Conservation (phyloP, 2,329 filamentous ascomycete genomes). For the Oidium heveae region DNA sequence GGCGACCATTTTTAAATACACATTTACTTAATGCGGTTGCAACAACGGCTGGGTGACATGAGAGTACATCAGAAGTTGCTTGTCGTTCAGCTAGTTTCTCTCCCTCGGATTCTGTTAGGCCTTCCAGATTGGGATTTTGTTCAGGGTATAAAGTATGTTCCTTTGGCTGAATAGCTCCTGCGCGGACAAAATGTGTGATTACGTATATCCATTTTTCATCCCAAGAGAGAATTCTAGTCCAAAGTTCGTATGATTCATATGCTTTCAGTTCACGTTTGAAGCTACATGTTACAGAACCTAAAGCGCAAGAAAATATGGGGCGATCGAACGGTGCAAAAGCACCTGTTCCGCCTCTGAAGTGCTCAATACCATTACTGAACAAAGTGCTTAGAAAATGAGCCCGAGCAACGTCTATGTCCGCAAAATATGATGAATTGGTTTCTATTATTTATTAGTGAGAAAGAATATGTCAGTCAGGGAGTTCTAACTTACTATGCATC, state of each 20-base stretch:
- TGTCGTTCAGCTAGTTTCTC: constrained; percentile 15
- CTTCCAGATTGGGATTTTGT: constrained; percentile 14
- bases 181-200: constrained; percentile 46
- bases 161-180: constrained; percentile 28
- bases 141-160: constrained; percentile 15
- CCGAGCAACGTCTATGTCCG: constrained; percentile 46
- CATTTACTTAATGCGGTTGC: constrained; percentile 41
- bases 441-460: constrained; percentile 44
- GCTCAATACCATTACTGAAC: constrained; percentile 29
- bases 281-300: constrained; percentile 50
- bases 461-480: constrained; percentile 37
- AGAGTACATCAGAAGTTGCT: constrained; percentile 2
- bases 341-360: constrained; percentile 1
- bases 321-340: constrained; percentile 17
- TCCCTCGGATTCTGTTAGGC: constrained; percentile 17
- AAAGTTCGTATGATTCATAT: constrained; percentile 46
- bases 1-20: constrained; percentile 55
- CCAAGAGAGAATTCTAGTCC: constrained; percentile 47
- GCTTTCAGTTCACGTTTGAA: constrained; percentile 52
- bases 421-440: constrained; percentile 45
- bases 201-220: constrained; percentile 67
- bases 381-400: constrained; percentile 55
- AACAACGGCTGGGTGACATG: constrained; percentile 32
- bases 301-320: constrained; percentile 29
- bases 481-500: constrained; percentile 38